phyloP scores from a whole-genome alignment of 2,329 filamentous ascomycete genomes.

The Parastagonospora nodorum region DNA sequence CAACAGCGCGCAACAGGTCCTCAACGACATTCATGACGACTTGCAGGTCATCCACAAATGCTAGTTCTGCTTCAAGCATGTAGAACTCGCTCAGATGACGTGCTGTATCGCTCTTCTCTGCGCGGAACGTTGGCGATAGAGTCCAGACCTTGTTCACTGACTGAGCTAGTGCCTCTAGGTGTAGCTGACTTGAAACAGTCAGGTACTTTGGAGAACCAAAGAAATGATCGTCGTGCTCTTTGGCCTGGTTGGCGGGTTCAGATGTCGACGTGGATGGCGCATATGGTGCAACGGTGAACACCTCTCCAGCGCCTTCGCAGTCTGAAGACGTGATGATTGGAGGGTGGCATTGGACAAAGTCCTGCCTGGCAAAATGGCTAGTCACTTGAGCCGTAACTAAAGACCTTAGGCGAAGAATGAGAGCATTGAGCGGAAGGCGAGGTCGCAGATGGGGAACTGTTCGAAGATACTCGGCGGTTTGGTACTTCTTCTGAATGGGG shows the following conservation, averaged over 20 bases:
- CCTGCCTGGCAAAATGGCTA: conserved; percentile 72
- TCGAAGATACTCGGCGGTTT: conserved; percentile 85
- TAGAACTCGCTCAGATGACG: conserved; percentile 97
- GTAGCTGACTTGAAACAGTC: conserved; percentile 92
- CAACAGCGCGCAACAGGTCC: conserved; percentile 69
- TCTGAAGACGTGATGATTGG: conserved; percentile 96
- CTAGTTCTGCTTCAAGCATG: conserved; percentile 93
- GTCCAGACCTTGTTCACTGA: conserved; percentile 92
- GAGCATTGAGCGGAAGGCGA: conserved; percentile 78
- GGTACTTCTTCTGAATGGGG: conserved; percentile 96
- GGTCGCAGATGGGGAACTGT: conserved; percentile 85
- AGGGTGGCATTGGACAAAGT: conserved; percentile 84
- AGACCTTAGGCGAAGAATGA: conserved; percentile 82
- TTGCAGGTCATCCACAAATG: conserved; percentile 72
- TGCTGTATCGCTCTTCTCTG: conserved; percentile 82
- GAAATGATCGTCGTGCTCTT: conserved; percentile 58
- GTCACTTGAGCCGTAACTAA: conserved; percentile 74
- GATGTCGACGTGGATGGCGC: conserved; percentile 21
- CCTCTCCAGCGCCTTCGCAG: conserved; percentile 94
- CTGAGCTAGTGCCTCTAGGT: conserved; percentile 89
- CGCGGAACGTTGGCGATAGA: conserved; percentile 89
- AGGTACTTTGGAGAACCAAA: conserved; percentile 90
- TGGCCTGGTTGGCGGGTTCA: conserved; percentile 28
- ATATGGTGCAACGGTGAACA: conserved; percentile 69
- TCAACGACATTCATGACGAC: conserved; percentile 81